Evolutionary conservation across 2,329 filamentous ascomycete species (phyloP).

Genomic region (Epicoccum nigrum): DNA sequence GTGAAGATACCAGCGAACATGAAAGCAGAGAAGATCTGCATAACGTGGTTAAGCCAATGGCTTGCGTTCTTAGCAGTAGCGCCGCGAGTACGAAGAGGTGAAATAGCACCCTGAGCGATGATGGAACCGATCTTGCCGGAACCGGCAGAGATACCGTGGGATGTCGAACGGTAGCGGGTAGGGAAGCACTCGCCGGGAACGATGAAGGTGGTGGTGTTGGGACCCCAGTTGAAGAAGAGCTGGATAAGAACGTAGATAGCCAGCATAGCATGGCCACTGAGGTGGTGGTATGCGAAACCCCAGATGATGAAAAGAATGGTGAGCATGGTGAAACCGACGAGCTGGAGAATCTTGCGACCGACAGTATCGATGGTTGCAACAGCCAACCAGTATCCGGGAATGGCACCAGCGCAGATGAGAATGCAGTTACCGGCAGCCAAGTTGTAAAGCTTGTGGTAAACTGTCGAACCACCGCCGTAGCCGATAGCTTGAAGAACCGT

Average conservation of each 20-base stretch:
- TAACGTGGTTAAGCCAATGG: conserved; percentile 74
- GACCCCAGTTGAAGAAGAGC: conserved; percentile 60
- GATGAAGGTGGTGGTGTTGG: conserved; percentile 59
- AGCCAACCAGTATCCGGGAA: conserved; percentile 76
- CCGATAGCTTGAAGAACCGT: conserved; percentile 75
- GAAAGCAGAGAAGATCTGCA: conserved; percentile 80
- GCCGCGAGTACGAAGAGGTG: conserved; percentile 60
- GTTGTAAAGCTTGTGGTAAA: conserved; percentile 74
- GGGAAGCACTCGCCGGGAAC: conserved; percentile 59
- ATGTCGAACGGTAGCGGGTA: conserved; percentile 57
- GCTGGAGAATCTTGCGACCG: conserved; percentile 57
- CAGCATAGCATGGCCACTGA: conserved; percentile 49
- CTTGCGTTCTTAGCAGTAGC: conserved; percentile 49
- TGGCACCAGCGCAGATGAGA: conserved; percentile 76
- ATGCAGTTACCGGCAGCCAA: conserved; percentile 80
- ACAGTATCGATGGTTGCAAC: conserved; percentile 67
- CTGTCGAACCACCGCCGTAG: conserved; percentile 65
- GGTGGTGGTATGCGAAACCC: conserved; percentile 46
- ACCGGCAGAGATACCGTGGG: conserved; percentile 57
- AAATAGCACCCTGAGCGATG: conserved; percentile 56
- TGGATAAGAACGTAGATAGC: conserved; percentile 56
- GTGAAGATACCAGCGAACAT: conserved; percentile 75
- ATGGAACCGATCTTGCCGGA: conserved; percentile 57
- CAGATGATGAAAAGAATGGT: conserved; percentile 45
- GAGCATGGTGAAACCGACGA: conserved; percentile 41